Conservation (phyloP, 108 stramenopile species). For the Epithemia pelagica region DNA sequence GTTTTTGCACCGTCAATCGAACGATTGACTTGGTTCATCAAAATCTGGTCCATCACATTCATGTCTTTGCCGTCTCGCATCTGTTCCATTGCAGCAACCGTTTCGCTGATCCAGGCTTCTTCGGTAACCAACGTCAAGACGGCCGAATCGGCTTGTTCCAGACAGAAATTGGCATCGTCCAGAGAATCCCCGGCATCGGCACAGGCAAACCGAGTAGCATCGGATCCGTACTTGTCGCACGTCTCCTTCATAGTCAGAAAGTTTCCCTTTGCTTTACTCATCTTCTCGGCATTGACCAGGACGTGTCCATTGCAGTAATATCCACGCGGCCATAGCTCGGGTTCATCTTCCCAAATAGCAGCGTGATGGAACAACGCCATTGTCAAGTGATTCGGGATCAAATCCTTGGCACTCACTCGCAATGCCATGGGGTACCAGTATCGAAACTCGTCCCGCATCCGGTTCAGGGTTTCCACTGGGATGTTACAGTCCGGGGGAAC, state of each 20-base stretch:
- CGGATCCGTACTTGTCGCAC: conserved; percentile 74
- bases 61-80: conserved; percentile 51
- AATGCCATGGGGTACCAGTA: conserved; percentile 99
- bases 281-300: conserved; percentile 94
- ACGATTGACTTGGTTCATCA: conserved; percentile 87
- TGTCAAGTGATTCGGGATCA: conserved; percentile 97
- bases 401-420: conserved; percentile 93
- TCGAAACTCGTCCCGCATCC: conserved; percentile 83
- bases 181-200: conserved; percentile 96
- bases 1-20: conserved; percentile 53
- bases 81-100: conserved; percentile 33
- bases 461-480: conserved; percentile 57
- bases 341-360: conserved; percentile 92
- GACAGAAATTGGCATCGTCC: conserved; percentile 96
- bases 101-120: conserved; percentile 77
- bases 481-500: conserved; percentile 69
- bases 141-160: conserved; percentile 87
- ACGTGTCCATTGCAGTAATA: conserved; percentile 96
- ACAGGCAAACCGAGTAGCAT: conserved; percentile 90
- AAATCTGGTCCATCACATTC: conserved; percentile 83
- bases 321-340: conserved; percentile 86
- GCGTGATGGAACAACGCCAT: conserved; percentile 98
- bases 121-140: conserved; percentile 85
- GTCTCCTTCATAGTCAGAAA: conserved; percentile 95
- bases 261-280: conserved; percentile 97